A percentile compares a stretch with the other conserved stretches of the same genome.
Evolutionary conservation across 345 rosid genomes (phyloP).

Genomic region (Excoecaria agallocha): DNA sequence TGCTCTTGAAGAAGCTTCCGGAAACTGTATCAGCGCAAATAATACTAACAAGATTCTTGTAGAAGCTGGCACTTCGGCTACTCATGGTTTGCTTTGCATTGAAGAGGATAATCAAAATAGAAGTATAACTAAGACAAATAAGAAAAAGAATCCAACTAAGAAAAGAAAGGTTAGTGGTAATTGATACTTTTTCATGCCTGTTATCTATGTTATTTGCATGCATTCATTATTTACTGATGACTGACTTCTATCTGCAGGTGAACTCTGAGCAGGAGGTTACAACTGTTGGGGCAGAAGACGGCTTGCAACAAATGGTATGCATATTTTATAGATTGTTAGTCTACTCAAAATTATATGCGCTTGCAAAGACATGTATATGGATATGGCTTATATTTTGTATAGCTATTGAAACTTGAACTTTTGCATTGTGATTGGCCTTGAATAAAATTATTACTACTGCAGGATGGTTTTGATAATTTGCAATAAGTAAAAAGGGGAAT

Average conservation of each 20-base stretch:
- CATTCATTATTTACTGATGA: not conserved
- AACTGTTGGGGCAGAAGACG: constrained; percentile 50
- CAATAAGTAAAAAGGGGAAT: not conserved
- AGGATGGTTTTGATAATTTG: not conserved
- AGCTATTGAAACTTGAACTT: not conserved
- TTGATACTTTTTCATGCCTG: constrained; percentile 1
- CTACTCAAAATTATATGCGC: not conserved
- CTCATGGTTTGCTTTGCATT: constrained; percentile 53
- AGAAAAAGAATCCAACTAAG: constrained; percentile 62
- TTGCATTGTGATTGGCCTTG: not conserved
- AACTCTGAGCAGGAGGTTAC: constrained; percentile 60
- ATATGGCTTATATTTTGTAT: not conserved
- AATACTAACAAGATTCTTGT: constrained; percentile 51
- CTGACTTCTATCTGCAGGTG: constrained; percentile 36
- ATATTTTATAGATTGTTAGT: not conserved
- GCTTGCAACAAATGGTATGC: constrained; percentile 66
- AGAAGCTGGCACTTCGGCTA: constrained; percentile 44
- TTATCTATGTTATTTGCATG: not conserved
- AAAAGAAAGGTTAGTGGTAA: constrained; percentile 61
- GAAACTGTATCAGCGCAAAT: constrained; percentile 48
- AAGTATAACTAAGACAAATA: constrained; percentile 43
- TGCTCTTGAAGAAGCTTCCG: constrained; percentile 56
- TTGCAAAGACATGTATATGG: not conserved
- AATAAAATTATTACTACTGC: not conserved
- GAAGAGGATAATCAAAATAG: constrained; percentile 58